Evolutionary conservation across 1,284 basidiomycete species (phyloP), one percentile per base, ranked within the genome.

Genomic region (Ustilago tritici): DNA sequence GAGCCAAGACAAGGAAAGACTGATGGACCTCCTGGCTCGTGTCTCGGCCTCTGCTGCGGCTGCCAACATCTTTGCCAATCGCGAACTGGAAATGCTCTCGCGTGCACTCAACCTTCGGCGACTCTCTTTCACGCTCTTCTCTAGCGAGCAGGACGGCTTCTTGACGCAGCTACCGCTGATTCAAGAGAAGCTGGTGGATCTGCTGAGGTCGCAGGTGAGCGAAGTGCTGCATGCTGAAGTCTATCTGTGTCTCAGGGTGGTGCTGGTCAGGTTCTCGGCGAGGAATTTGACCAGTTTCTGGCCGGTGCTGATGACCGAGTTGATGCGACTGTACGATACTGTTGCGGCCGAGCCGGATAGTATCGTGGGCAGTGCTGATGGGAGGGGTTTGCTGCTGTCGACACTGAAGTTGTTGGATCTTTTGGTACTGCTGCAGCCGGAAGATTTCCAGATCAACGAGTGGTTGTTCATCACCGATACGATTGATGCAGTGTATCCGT

Each of bases 401-500:
- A 94, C 94, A 4, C 92, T 93, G 88, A 99, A 99, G 87, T 93
- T 97, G 83, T 88, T 99, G 32, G 97, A 99, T 86, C 88, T 98
- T 15, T 88, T 99, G 17, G 89, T 99, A 11, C 92, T 93, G 2
- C 88, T 99, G 43, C 95, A 98, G 86, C 96, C 94, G 0, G 94
- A 95, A 81, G 97, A 99, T 84, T 99, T 99, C 87, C 97, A 99
- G 87, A 93, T 98, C 78, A 93, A 99, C 86, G 95, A 99, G 89
- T 99, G 97, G 96, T 93, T 98, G 81, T 99, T 99, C 84, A 91
- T 98, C 62, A 97, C 95, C 0, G 97, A 99, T 86, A 98, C 96
- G 0, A 93, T 95, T 6, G 97, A 99, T 82, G 95, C 95, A 0
- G 90, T 95, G 12, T 95, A 95, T 86, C 92, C 92, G 9, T 92